Evolutionary conservation across 1,284 basidiomycete genomes (phyloP), one percentile per base, ranked within the genome.

Genomic region (Athelia psychrophila): DNA sequence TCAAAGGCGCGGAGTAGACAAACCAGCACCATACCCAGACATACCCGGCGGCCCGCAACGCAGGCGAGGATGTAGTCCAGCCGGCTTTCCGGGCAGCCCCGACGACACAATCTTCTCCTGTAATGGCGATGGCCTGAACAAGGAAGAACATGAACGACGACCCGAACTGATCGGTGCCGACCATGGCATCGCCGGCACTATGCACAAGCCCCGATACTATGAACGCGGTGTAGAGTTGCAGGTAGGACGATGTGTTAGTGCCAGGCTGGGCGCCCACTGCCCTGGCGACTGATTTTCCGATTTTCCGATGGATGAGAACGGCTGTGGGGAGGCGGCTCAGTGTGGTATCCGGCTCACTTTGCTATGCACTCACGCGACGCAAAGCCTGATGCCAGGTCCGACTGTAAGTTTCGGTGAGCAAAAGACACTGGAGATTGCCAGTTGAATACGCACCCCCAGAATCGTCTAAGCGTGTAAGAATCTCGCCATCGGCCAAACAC

Each of bases 401-500:
- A 47, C 69, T 69, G 49, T 19, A 18, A 5, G 20, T 22, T 30
- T 5, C 13, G 27, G 13, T 30, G 13, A 30, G 27, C 27, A 30
- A 30, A 30, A 30, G 5, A 23, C 38, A 12, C 8, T 23, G 16
- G 35, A 15, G 20, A 32, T 25, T 16, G 44, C 18, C 16, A 8
- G 8, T n/a, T n/a, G n/a, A n/a, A n/a, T 6, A 60, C 66, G 44
- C 42, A 72, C 71, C 70, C 67, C 71, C 72, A 73, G 44, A 70
- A 61, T 9, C 61, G 60, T 22, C 70, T 60, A 3, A 73, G 52
- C 6, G 70, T 71, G 52, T 69, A 72, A 2, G 68, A 63, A 30
- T 70, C 68, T 3, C 54, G 55, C 65, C 63, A 68, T 16, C 23
- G 44, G 13, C 73, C 69, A 53, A 64, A 72, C 2, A 64, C 19